phyloP scores from a whole-genome alignment of 768 basidiomycete genomes.

The Lentinula aciculospora region DNA sequence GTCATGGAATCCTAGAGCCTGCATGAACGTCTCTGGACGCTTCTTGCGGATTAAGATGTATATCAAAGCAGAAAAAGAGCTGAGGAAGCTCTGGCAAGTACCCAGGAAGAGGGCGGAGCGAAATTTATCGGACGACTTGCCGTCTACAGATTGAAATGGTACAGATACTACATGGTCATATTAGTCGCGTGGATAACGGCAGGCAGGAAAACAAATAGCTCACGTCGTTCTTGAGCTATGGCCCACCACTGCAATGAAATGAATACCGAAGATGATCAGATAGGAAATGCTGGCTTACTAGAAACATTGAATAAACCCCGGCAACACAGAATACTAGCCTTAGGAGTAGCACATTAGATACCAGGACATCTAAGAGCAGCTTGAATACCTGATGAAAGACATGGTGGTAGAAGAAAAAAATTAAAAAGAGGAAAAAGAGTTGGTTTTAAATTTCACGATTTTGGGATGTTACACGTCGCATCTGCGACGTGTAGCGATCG shows the following conservation, averaged over 20 bases:
- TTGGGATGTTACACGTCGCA: neutral
- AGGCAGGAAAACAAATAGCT: constrained; percentile 17
- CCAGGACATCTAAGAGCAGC: neutral
- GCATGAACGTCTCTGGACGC: constrained; percentile 42
- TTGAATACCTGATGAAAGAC: constrained; percentile 16
- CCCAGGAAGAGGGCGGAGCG: constrained; percentile 82
- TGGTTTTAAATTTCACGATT: neutral
- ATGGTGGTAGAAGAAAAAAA: constrained; percentile 7
- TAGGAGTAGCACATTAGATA: constrained; percentile 1
- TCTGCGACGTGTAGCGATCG: too few relatives aligned
- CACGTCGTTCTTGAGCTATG: constrained; percentile 90
- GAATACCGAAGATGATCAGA: neutral
- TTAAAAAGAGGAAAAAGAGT: neutral
- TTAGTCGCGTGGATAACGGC: constrained; percentile 4
- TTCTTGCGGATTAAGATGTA: constrained; percentile 68
- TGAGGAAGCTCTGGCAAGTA: constrained; percentile 77
- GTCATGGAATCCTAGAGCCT: constrained; percentile 52
- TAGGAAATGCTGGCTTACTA: constrained; percentile 42
- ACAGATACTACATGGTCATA: constrained; percentile 56
- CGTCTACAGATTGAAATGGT: constrained; percentile 71
- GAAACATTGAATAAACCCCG: constrained; percentile 92
- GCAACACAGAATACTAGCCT: constrained; percentile 73
- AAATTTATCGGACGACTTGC: constrained; percentile 63
- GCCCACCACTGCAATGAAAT: constrained; percentile 65
- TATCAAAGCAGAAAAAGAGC: constrained; percentile 67